A percentile compares a stretch with the other conserved stretches of the same genome.
Conservation (phyloP, 1,139 yeast species). For the Meyerozyma sp. region DNA sequence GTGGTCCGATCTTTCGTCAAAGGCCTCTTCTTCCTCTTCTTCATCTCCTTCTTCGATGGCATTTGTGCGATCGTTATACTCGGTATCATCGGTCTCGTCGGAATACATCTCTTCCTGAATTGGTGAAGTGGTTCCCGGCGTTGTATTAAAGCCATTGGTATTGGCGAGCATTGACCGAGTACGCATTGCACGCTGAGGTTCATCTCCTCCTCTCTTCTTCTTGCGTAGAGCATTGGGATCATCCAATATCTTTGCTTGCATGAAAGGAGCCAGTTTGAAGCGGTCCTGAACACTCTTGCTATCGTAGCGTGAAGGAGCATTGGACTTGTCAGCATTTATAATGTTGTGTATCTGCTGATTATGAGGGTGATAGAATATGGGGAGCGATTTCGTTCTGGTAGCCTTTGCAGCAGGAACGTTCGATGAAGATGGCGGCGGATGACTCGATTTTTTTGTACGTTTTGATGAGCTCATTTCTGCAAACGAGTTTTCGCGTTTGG, state of each 20-base stretch:
- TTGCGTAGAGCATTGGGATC: slow-evolving; percentile 30
- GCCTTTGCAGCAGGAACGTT: slow-evolving; percentile 45
- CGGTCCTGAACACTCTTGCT: slow-evolving; percentile 40
- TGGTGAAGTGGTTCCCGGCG: slow-evolving; percentile 1
- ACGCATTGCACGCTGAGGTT: slow-evolving; percentile 40
- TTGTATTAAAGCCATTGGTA: neutral
- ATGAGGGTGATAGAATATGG: slow-evolving; percentile 45
- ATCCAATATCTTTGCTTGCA: slow-evolving; percentile 35
- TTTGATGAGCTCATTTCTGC: neutral
- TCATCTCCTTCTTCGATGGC: slow-evolving; percentile 9
- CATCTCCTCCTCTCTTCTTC: slow-evolving; percentile 29
- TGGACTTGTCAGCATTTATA: slow-evolving; percentile 39
- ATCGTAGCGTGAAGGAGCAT: slow-evolving; percentile 34
- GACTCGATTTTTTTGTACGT: slow-evolving; percentile 2
- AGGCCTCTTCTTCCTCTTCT: slow-evolving; percentile 9
- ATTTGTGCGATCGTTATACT: slow-evolving; percentile 3
- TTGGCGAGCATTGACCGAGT: slow-evolving; percentile 35
- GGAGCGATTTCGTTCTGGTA: slow-evolving; percentile 60
- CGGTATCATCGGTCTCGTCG: slow-evolving; percentile 3
- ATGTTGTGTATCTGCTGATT: slow-evolving; percentile 37
- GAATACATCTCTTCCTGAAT: slow-evolving; percentile 1
- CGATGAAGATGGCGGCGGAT: slow-evolving; percentile 8
- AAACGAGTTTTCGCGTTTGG: slow-evolving; percentile 1
- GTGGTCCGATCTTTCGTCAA: slow-evolving; percentile 14
- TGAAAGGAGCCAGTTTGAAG: slow-evolving; percentile 45